Conservation (phyloP, 2,329 filamentous ascomycete species). For the Diplodia sapinea region DNA sequence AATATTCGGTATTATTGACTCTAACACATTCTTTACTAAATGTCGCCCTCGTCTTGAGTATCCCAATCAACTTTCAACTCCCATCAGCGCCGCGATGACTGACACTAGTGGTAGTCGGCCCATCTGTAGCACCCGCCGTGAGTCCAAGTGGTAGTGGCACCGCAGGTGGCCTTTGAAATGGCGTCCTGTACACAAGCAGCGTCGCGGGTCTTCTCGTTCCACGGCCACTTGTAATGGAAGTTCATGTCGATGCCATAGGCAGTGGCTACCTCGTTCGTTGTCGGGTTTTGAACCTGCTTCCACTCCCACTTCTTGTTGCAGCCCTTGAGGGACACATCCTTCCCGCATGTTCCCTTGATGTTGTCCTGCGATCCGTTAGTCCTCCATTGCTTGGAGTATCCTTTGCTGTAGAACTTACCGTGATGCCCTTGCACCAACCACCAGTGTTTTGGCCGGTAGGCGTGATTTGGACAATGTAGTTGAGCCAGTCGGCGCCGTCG, state of each 20-base stretch:
- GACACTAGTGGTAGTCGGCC: not conserved
- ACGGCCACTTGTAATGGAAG: slow-evolving; percentile 1
- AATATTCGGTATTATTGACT: too few relatives aligned
- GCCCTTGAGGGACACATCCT: not conserved
- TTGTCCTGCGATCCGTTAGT: not conserved
- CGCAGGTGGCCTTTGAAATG: not conserved
- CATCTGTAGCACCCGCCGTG: not conserved
- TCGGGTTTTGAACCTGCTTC: not conserved
- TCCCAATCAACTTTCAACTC: too few relatives aligned
- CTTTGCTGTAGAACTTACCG: not conserved
- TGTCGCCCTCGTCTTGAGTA: too few relatives aligned
- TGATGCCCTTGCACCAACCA: not conserved
- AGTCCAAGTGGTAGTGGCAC: not conserved
- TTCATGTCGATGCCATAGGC: slow-evolving; percentile 2
- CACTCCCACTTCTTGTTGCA: slow-evolving; percentile 3
- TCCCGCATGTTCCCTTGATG: not conserved
- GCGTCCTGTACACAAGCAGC: not conserved
- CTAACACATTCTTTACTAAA: too few relatives aligned
- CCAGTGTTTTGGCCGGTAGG: not conserved
- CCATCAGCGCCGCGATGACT: not conserved
- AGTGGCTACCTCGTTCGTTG: not conserved
- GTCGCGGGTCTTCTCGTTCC: not conserved
- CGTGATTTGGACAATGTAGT: not conserved
- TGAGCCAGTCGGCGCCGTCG: not conserved
- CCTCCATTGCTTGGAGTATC: not conserved